Percentiles rank a stretch among this genome's conserved stretches.
phyloP scores from a whole-genome alignment of 306 rosid genomes.

The barrel medic (Medicago truncatula) region MtrunA17r5.0-ANR NC_053047.1:19736501-19737000 shows the following conservation, averaged over 20 bases:
- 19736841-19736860: conserved; percentile 47
- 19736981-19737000: conserved; percentile 65
- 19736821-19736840: conserved; percentile 42
- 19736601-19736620: too few species aligned
- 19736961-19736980: conserved; percentile 60
- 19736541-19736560: too few species aligned
- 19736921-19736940: conserved; percentile 22
- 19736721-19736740: neutral
- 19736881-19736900: conserved; percentile 7
- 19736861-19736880: conserved; percentile 42
- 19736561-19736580: too few species aligned
- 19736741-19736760: neutral
- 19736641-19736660: too few species aligned
- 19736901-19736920: conserved; percentile 20
- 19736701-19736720: neutral
- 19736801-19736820: conserved; percentile 36
- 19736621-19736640: too few species aligned
- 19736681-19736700: too few species aligned
- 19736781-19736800: neutral
- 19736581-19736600: too few species aligned
- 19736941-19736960: neutral
- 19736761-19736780: neutral
- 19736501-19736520: too few species aligned
- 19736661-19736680: too few species aligned
- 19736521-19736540: too few species aligned